phyloP scores from a whole-genome alignment of 1,284 basidiomycete genomes.

The Apiotrichum sp. region DNA sequence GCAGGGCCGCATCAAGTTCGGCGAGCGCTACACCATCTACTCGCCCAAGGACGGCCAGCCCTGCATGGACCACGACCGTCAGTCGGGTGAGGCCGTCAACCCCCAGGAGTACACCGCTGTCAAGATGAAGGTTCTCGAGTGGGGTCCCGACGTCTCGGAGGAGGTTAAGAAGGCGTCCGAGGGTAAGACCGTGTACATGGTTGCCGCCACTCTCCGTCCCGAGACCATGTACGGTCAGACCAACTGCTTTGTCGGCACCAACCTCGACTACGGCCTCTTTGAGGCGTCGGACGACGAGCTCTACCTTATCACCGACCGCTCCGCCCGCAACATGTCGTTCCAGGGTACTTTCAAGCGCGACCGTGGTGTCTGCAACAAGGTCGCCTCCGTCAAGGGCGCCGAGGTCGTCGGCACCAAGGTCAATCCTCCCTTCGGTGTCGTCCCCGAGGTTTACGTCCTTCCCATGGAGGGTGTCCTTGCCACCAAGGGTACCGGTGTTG shows the following conservation, averaged over 20 bases:
- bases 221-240: conserved; percentile 99
- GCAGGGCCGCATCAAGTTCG: conserved; percentile 90
- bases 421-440: conserved; percentile 75
- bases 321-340: conserved; percentile 96
- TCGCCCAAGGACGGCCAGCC: conserved; percentile 99
- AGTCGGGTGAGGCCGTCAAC: conserved; percentile 88
- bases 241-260: conserved; percentile 91
- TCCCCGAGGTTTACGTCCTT: conserved; percentile 85
- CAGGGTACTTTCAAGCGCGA: conserved; percentile 69
- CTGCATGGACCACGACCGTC: conserved; percentile 99
- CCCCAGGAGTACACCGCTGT: conserved; percentile 95
- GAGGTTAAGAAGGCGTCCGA: conserved; percentile 59
- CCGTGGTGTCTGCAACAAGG: conserved; percentile 64
- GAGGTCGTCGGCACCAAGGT: conserved; percentile 85
- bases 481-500: conserved; percentile 97
- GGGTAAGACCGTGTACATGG: conserved; percentile 79
- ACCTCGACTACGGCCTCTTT: conserved; percentile 88
- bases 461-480: conserved; percentile 97
- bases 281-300: conserved; percentile 77
- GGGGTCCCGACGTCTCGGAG: conserved; percentile 58
- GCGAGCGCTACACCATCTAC: conserved; percentile 97
- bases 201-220: conserved; percentile 91
- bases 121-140: conserved; percentile 89
- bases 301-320: conserved; percentile 81
- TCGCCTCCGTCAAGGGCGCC: conserved; percentile 69